Evolutionary conservation across 2,329 filamentous ascomycete species (phyloP), one percentile per base, ranked within the genome.

Genomic region (Rhinocladiella mackenziei): DNA sequence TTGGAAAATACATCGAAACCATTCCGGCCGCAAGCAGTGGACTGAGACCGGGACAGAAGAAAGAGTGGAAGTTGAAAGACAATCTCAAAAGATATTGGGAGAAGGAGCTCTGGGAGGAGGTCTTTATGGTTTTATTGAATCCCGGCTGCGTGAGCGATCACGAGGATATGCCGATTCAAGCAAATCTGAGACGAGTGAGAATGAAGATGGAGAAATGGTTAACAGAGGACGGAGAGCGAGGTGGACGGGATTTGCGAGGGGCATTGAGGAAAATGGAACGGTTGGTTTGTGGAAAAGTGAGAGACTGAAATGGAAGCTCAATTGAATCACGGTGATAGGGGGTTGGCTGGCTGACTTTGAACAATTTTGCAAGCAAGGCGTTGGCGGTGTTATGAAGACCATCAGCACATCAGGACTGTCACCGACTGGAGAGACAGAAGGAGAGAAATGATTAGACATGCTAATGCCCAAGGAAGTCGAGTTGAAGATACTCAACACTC

Each of bases 71-170:
- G 52, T 81, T 96, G 54, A 78, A 84, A 39, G 91, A 96, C 66
- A 78, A 73, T 10, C 68, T 97, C 49, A 98, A 98, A 72, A 71
- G 92, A 32, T 98, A 98, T 67, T 98, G 92, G 92, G 89, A 97
- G 72, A 84, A 82, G 36, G 89, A 95, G 37, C 79, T 97, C 32
- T 98, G 92, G 92, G 68, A 62, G 2, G 81, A 85, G 48, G 81
- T 84, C 35, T 94, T 98, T 63, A 84, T 89, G 54, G 58, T 97
- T 46, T 68, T 97, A 54, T 72, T 98, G 31, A 98, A 98, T 64
- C 89, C 91, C 0, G 57, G 58, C 7, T 56, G 65, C 78, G n/a
- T 76, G 76, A 7, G 69, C 61, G 1, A 89, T 89, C 64, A 80
- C 73, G 1, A 66, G n/a, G 76, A 67, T 55, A 75, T 96, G 75